A percentile compares a stretch with the other conserved stretches of the same genome.
Conservation (phyloP, 73 alveolate species). For the Effrenium voratum region DNA sequence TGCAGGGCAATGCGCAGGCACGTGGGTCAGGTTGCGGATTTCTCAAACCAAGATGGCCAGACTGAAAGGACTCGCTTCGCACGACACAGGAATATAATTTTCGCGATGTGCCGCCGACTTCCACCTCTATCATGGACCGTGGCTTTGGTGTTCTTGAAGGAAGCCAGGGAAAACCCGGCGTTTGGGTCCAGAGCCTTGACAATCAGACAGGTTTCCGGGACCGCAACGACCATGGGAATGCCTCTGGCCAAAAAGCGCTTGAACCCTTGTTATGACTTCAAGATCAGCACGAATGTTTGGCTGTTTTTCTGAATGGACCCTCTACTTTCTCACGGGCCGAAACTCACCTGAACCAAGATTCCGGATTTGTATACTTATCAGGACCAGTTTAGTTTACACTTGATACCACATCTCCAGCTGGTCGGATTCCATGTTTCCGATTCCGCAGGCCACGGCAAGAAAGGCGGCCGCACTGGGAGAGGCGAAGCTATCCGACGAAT, state of each 20-base stretch:
- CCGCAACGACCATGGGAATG: too few species aligned
- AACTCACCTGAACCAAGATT: neutral
- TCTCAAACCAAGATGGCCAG: neutral
- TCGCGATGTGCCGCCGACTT: neutral
- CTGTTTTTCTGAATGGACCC: neutral
- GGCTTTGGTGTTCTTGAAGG: neutral
- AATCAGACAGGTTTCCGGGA: neutral
- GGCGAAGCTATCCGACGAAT: too few species aligned
- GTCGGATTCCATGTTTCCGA: neutral
- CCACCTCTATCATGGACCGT: too few species aligned
- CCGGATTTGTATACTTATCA: neutral
- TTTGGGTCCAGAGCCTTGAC: neutral
- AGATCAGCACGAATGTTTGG: too few species aligned
- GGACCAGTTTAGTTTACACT: neutral
- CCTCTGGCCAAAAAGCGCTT: too few species aligned
- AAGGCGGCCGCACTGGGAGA: slow-evolving; percentile 79
- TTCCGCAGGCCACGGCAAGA: slow-evolving; percentile 26
- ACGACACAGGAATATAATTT: neutral
- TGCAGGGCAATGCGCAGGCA: slow-evolving; percentile 83
- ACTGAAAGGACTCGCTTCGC: neutral
- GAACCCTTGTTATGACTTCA: too few species aligned
- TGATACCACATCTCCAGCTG: neutral
- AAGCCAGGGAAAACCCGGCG: neutral
- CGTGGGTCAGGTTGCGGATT: neutral
- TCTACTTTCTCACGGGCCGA: neutral